Evolutionary conservation across 306 rosid genomes (phyloP).

Genomic region (Malus domestica): ASM211411v1 NC_041801.1:3819001-3819500

Average conservation of each 20-base stretch:
- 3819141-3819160: neutral
- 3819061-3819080: constrained; percentile 71
- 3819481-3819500: constrained; percentile 84
- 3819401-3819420: constrained; percentile 43
- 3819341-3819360: constrained; percentile 71
- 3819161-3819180: neutral
- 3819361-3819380: constrained; percentile 81
- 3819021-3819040: constrained; percentile 67
- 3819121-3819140: constrained; percentile 70
- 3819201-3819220: constrained; percentile 41
- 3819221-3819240: constrained; percentile 90
- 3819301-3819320: constrained; percentile 65
- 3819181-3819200: constrained; percentile 60
- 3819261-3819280: constrained; percentile 72
- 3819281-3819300: constrained; percentile 81
- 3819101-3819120: constrained; percentile 61
- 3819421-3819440: constrained; percentile 76
- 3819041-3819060: constrained; percentile 96
- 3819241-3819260: constrained; percentile 63
- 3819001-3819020: constrained; percentile 69
- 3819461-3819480: constrained; percentile 88
- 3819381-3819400: constrained; percentile 85
- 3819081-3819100: constrained; percentile 86
- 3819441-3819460: constrained; percentile 57
- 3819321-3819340: constrained; percentile 61